Conservation (phyloP, 805 yeast species). For the Blastobotrys chiropterorum region DNA sequence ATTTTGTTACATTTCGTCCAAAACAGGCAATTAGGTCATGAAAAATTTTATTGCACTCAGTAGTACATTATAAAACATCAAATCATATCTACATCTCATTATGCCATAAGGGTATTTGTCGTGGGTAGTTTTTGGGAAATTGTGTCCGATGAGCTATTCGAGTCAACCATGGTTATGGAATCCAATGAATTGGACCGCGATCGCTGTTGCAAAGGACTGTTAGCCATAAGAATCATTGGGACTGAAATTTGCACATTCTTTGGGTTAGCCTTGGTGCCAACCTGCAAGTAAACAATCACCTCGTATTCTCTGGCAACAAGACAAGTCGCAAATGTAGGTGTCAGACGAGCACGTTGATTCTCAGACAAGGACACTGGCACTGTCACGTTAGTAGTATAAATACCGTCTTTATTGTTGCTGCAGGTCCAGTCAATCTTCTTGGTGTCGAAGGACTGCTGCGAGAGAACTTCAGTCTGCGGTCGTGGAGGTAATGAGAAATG, state of each 20-base stretch:
- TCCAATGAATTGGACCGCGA: background rate
- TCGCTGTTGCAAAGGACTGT: background rate
- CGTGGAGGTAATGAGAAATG: background rate
- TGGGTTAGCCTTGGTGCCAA: background rate
- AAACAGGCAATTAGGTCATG: too few relatives aligned
- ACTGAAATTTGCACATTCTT: background rate
- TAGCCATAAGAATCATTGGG: background rate
- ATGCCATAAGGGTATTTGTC: background rate
- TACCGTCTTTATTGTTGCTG: background rate
- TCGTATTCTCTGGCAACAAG: background rate
- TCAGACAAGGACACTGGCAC: background rate
- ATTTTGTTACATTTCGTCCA: too few relatives aligned
- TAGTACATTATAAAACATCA: too few relatives aligned
- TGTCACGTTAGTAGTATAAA: background rate
- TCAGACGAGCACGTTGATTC: background rate
- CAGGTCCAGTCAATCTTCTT: background rate
- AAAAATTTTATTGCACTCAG: too few relatives aligned
- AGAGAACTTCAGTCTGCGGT: background rate
- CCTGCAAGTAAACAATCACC: background rate
- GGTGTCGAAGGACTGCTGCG: background rate
- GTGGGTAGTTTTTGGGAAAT: background rate
- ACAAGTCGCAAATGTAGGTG: background rate
- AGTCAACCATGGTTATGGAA: background rate
- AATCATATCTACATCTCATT: background rate
- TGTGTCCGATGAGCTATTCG: background rate